These are phyloP conservation scores for Russula sp. DNA, from an alignment of 768 basidiomycete genomes.

Conservation along the genomic window DNA sequence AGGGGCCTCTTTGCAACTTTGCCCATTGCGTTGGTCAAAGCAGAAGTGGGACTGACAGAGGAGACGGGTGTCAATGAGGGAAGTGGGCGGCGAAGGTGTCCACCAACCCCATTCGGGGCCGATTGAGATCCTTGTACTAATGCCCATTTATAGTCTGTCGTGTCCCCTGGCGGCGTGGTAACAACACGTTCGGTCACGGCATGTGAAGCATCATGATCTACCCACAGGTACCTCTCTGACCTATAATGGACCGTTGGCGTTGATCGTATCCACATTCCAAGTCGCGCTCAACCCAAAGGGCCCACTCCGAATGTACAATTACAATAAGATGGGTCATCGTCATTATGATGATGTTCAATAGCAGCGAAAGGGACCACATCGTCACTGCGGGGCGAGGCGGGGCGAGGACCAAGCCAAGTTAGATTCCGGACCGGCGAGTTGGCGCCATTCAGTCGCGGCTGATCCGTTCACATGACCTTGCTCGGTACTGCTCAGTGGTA, in stretches of 20 bases:
- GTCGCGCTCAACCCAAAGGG: no score
- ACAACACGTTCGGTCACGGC: background rate
- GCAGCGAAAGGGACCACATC: no score
- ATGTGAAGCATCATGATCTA: background rate
- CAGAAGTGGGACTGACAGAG: background rate
- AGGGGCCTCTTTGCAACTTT: conserved; percentile 56
- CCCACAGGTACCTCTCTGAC: background rate
- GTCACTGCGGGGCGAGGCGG: no score
- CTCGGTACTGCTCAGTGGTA: no score
- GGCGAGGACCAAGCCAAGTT: no score
- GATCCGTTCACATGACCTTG: background rate
- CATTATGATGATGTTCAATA: no score
- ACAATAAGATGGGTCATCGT: no score
- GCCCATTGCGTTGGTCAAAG: conserved; percentile 23
- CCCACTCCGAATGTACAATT: no score
- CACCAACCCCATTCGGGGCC: background rate
- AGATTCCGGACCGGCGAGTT: background rate
- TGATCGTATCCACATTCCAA: no score
- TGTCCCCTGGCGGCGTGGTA: background rate
- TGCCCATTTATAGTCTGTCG: conserved; percentile 2
- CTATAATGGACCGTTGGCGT: no score
- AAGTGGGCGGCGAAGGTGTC: background rate
- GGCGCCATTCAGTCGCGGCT: background rate
- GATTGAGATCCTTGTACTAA: background rate
- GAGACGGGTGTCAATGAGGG: background rate